phyloP scores from a whole-genome alignment of 257 asterid genomes.

The Solanum lycopersicoides region DNA sequence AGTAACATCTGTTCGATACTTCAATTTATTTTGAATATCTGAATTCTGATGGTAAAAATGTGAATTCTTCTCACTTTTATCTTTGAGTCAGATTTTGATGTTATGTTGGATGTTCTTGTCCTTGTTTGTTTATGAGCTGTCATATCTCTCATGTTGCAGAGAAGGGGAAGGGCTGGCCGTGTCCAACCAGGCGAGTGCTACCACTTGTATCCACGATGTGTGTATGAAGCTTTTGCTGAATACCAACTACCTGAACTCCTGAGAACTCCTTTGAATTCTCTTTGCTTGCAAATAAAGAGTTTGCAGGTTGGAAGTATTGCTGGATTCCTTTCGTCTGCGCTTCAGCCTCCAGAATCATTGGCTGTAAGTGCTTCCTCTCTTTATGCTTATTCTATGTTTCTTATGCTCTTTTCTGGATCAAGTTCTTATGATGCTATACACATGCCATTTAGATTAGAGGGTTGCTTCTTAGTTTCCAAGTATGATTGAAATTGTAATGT shows the following conservation, averaged over 20 bases:
- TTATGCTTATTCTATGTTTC: neutral
- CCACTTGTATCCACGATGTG: constrained; percentile 89
- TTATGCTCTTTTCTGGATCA: neutral
- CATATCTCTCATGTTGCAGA: constrained; percentile 38
- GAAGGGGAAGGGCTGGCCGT: constrained; percentile 99
- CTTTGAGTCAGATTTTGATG: neutral
- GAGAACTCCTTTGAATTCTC: constrained; percentile 94
- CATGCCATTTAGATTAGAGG: neutral
- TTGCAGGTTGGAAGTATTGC: constrained; percentile 82
- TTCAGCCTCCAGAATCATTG: constrained; percentile 85
- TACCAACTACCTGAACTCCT: constrained; percentile 97
- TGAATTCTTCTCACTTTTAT: neutral
- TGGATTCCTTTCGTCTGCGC: constrained; percentile 83
- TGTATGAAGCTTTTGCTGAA: constrained; percentile 89
- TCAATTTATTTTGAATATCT: neutral
- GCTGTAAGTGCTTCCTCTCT: constrained; percentile 51
- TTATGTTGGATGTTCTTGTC: neutral
- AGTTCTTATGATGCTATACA: neutral
- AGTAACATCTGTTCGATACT: neutral
- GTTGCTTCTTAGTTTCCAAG: neutral
- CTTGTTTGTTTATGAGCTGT: neutral
- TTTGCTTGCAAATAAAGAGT: constrained; percentile 95
- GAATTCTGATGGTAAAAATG: neutral
- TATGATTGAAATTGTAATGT: neutral
- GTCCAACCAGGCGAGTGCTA: constrained; percentile 98